phyloP scores from a whole-genome alignment of 23 red algal species.

The Chondrus crispus region DNA sequence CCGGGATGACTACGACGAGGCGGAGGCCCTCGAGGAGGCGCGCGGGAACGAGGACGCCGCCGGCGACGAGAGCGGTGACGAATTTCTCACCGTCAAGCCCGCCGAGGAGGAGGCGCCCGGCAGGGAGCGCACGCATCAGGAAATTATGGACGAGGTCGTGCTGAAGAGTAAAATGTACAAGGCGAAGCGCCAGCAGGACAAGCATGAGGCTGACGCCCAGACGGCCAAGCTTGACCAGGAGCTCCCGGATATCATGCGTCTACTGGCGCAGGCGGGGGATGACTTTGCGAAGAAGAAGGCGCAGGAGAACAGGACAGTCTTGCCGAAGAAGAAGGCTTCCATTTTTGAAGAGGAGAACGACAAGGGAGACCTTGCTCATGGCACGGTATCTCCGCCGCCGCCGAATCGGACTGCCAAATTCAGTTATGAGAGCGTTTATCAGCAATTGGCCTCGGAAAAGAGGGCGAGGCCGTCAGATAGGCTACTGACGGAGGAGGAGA shows the following conservation, averaged over 20 bases:
- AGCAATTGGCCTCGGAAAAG: slow-evolving; percentile 44
- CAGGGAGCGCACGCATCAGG: neutral
- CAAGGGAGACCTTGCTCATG: neutral
- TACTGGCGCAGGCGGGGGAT: neutral
- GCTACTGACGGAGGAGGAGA: slow-evolving; percentile 53
- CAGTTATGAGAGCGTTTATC: slow-evolving; percentile 50
- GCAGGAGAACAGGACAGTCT: neutral
- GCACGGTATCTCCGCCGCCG: neutral
- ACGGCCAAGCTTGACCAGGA: slow-evolving; percentile 38
- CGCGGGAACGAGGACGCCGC: neutral
- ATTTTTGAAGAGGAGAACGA: slow-evolving; percentile 9
- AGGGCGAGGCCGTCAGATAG: slow-evolving; percentile 45
- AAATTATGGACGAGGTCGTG: slow-evolving; percentile 70
- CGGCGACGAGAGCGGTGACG: neutral
- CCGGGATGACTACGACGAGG: neutral
- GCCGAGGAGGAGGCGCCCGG: neutral
- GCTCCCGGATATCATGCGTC: slow-evolving; percentile 35
- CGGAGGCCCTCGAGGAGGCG: neutral
- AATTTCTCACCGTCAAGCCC: neutral
- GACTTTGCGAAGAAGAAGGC: neutral
- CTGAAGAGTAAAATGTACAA: slow-evolving; percentile 73
- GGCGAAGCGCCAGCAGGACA: slow-evolving; percentile 48
- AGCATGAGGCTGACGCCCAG: slow-evolving; percentile 35
- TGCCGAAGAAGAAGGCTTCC: neutral
- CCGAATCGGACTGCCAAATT: neutral